Percentiles rank a stretch among this genome's conserved stretches.
Evolutionary conservation across 2,329 filamentous ascomycete genomes (phyloP).

Genomic region (Blumeria hordei): DNA sequence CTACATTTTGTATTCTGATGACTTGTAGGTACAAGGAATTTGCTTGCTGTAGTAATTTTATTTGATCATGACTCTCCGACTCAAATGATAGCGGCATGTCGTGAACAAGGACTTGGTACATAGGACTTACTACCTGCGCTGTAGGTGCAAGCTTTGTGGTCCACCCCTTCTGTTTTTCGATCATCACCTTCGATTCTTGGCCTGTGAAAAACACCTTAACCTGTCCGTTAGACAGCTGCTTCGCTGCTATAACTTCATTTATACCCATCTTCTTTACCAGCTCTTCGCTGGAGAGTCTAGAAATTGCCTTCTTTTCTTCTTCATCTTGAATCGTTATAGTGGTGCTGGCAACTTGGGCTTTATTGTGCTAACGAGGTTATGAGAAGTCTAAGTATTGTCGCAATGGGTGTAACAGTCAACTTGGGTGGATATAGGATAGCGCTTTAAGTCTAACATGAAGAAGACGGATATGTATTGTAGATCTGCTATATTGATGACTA

Average conservation of each 20-base stretch:
- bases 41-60: not conserved
- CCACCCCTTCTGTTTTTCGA: not conserved
- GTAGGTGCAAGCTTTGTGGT: not conserved
- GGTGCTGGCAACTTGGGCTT: not conserved
- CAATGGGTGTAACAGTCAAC: too few species aligned
- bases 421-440: too few species aligned
- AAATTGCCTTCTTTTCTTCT: not conserved
- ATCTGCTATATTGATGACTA: too few species aligned
- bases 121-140: not conserved
- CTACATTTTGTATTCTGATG: too few species aligned
- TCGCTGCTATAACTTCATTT: not conserved
- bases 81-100: too few species aligned
- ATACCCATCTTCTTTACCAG: not conserved
- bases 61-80: not conserved
- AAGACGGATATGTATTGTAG: too few species aligned
- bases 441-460: too few species aligned
- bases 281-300: not conserved
- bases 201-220: not conserved
- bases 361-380: too few species aligned
- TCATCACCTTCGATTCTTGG: not conserved
- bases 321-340: not conserved
- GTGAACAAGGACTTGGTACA: not conserved
- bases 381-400: too few species aligned
- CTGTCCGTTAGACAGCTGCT: not conserved
- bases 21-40: not conserved